A percentile compares a stretch with the other conserved stretches of the same genome.
phyloP scores from a whole-genome alignment of 768 basidiomycete genomes.

The Amanita pallidorosea region DNA sequence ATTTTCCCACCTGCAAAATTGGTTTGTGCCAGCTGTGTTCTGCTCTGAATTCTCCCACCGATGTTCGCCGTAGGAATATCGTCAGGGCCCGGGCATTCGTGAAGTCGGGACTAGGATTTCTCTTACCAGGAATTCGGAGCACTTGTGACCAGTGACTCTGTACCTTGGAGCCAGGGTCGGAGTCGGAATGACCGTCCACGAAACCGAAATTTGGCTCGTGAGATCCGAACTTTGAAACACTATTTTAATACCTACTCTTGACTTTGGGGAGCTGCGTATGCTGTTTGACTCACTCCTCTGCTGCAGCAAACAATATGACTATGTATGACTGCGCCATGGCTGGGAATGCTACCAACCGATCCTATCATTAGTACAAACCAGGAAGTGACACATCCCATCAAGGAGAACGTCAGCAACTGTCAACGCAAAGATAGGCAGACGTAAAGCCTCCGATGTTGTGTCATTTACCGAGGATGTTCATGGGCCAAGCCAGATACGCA shows the following conservation, averaged over 20 bases:
- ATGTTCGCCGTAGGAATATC: neutral
- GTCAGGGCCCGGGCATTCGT: neutral
- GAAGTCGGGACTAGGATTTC: neutral
- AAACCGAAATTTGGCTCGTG: neutral
- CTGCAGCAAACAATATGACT: neutral
- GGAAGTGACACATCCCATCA: slow-evolving; percentile 5
- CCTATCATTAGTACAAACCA: slow-evolving; percentile 2
- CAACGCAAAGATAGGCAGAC: neutral
- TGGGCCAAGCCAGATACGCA: neutral
- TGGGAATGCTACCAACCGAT: neutral
- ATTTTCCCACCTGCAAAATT: too few species aligned
- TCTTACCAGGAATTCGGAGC: neutral
- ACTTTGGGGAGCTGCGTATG: neutral
- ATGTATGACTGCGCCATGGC: neutral
- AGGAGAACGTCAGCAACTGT: slow-evolving; percentile 6
- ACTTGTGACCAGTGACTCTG: neutral
- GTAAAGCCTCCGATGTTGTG: neutral
- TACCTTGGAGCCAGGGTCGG: neutral
- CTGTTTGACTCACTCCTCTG: neutral
- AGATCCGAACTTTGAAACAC: neutral
- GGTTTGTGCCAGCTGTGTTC: too few species aligned
- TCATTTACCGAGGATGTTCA: neutral
- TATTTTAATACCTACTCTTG: neutral
- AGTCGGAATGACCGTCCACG: too few species aligned
- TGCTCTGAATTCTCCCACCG: neutral